Evolutionary conservation across 345 rosid species (phyloP).

Genomic region (Combretum micranthum): DNA sequence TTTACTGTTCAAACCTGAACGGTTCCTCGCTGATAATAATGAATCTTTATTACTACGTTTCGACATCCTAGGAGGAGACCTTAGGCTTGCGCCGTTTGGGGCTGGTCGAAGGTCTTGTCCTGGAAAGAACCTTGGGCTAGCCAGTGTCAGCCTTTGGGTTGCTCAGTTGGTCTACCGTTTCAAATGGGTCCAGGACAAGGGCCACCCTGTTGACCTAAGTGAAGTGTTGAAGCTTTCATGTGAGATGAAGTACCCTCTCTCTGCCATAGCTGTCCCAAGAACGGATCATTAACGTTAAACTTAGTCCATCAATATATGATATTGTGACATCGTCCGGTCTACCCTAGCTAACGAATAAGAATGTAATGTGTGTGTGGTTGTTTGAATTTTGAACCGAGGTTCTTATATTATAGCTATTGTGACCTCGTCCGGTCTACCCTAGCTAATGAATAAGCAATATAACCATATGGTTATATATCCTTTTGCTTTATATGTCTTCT

Average conservation of each 20-base stretch:
- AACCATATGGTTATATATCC: too few relatives aligned
- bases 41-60: conserved; percentile 28
- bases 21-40: conserved; percentile 20
- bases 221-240: conserved; percentile 37
- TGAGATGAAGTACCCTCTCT: conserved; percentile 44
- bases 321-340: too few relatives aligned
- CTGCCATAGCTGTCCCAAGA: conserved; percentile 26
- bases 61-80: conserved; percentile 32
- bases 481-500: too few relatives aligned
- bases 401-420: too few relatives aligned
- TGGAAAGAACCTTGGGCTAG: conserved; percentile 39
- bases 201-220: conserved; percentile 24
- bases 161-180: conserved; percentile 33
- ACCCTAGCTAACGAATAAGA: too few relatives aligned
- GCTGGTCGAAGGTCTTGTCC: conserved; percentile 58
- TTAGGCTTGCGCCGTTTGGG: conserved; percentile 54
- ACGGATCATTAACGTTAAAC: too few relatives aligned
- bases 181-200: conserved; percentile 33
- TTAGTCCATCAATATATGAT: too few relatives aligned
- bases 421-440: too few relatives aligned
- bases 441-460: too few relatives aligned
- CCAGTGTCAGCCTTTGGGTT: conserved; percentile 38
- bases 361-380: too few relatives aligned
- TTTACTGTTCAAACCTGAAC: conserved; percentile 26
- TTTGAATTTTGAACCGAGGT: too few relatives aligned